Evolutionary conservation across 1,284 basidiomycete species (phyloP).

Genomic region (Ganoderma meredithae): DNA sequence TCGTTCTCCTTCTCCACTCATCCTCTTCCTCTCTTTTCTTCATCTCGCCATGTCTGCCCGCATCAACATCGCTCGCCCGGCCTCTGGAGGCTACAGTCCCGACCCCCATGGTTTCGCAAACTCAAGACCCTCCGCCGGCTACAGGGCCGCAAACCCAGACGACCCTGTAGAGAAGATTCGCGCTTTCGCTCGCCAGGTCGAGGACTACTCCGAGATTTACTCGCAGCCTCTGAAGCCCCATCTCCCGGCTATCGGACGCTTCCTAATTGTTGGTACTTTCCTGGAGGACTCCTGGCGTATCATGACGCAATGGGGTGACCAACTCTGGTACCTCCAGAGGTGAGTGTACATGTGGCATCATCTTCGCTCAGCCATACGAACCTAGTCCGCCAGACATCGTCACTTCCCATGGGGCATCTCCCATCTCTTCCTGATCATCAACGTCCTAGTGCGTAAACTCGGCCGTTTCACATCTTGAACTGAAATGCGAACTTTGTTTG

Average conservation of each 20-base stretch:
- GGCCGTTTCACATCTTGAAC: constrained; percentile 20
- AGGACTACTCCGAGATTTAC: constrained; percentile 93
- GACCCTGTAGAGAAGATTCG: constrained; percentile 87
- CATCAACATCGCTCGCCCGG: constrained; percentile 82
- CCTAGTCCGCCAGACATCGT: constrained; percentile 71
- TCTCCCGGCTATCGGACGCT: constrained; percentile 94
- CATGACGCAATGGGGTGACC: constrained; percentile 93
- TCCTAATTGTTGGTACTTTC: constrained; percentile 98
- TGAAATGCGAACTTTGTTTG: neutral
- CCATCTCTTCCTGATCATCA: constrained; percentile 91
- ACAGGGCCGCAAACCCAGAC: constrained; percentile 80
- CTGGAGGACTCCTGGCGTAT: constrained; percentile 96
- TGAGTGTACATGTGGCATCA: constrained; percentile 49
- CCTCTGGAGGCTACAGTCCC: constrained; percentile 56
- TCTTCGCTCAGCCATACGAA: constrained; percentile 14
- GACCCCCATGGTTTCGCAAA: constrained; percentile 82
- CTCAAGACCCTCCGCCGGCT: constrained; percentile 70
- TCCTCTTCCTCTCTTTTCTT: constrained; percentile 29
- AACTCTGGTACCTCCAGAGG: constrained; percentile 96
- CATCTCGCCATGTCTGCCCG: constrained; percentile 74
- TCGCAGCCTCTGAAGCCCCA: constrained; percentile 95
- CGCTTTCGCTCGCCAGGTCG: constrained; percentile 79
- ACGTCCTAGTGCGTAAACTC: constrained; percentile 81
- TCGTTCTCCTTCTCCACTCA: constrained; percentile 12
- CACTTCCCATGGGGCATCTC: constrained; percentile 95